phyloP scores from a whole-genome alignment of 2,329 filamentous ascomycete species.

The Colletotrichum sp. region DNA sequence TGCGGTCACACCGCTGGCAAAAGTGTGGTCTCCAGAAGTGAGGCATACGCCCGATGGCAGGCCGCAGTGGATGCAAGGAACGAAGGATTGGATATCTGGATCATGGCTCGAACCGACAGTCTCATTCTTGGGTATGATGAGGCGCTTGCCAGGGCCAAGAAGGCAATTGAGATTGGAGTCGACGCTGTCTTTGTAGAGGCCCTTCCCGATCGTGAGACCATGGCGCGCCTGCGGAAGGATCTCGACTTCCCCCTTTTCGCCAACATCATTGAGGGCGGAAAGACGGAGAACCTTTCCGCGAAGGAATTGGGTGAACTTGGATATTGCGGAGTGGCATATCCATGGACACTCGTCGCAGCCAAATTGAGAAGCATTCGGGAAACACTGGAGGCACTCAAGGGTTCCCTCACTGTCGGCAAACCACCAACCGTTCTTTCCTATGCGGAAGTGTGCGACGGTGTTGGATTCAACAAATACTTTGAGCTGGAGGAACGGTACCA shows the following conservation, averaged over 20 bases:
- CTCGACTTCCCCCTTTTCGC: conserved; percentile 43
- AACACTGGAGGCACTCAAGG: conserved; percentile 42
- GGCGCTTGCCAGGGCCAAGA: conserved; percentile 42
- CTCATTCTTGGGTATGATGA: conserved; percentile 48
- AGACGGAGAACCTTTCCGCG: conserved; percentile 37
- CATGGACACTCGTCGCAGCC: conserved; percentile 48
- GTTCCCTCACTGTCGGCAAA: conserved; percentile 41
- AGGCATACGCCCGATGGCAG: conserved; percentile 50
- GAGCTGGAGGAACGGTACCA: conserved; percentile 9
- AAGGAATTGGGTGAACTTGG: conserved; percentile 39
- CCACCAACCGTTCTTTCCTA: conserved; percentile 48
- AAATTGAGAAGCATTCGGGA: conserved; percentile 44
- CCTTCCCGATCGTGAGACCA: conserved; percentile 45
- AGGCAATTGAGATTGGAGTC: conserved; percentile 47
- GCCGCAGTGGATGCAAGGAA: conserved; percentile 50
- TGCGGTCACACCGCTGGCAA: conserved; percentile 49
- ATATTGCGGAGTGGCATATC: conserved; percentile 46
- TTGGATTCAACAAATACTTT: conserved; percentile 49
- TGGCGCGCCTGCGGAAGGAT: conserved; percentile 41
- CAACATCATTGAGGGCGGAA: conserved; percentile 40
- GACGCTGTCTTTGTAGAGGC: conserved; percentile 50
- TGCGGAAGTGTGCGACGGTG: conserved; percentile 47
- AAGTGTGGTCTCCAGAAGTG: conserved; percentile 45
- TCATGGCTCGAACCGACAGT: conserved; percentile 49
- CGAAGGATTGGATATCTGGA: conserved; percentile 48